Evolutionary conservation across 108 stramenopile genomes (phyloP), one percentile per base, ranked within the genome.

Genomic region (Bacterosira constricta): DNA sequence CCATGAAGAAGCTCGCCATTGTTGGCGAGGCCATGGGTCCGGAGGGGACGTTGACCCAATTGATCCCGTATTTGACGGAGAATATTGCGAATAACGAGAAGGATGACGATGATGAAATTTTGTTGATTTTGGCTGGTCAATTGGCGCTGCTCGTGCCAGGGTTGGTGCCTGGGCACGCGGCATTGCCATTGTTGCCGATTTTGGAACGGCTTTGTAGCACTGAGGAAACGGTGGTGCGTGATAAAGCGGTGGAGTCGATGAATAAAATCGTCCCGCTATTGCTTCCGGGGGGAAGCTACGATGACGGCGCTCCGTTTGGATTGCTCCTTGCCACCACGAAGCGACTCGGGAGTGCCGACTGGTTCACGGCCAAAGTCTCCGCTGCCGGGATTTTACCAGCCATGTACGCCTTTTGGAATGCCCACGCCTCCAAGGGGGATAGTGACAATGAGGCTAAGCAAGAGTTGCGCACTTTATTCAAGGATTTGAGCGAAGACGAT

Each of bases 311-410:
- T 45, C 69, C 77, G 2, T 71, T 71, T 11, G 68, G 46, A 18
- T 8, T 54, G 45, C 69, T 88, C 23, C 74, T 95, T 6, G 82
- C 86, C 30, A 87, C 96, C 81, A 69, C 95, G 46, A 85, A 90
- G 50, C 69, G 97, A 37, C 68, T 98, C 66, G 85, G 84, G 21
- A 71, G 67, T 20, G 90, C 95, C 44, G 99, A 99, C 50, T 99
- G 98, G 98, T 99, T 99, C 85, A 98, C 98, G 10, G 83, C 97
- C 49, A 91, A 97, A 54, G 95, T 98, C 6, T 83, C 84, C 46
- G 95, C 93, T 18, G 91, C 90, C 49, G 95, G 93, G 18, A 96
- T 69, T 46, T 89, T 60, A 51, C 90, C 63, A 10, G 56, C 76
- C 17, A 46, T 76, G 12, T 72, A 76, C 36, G 66, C 74, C 30